phyloP scores from a whole-genome alignment of 345 rosid species.

The Populus nigra region DNA sequence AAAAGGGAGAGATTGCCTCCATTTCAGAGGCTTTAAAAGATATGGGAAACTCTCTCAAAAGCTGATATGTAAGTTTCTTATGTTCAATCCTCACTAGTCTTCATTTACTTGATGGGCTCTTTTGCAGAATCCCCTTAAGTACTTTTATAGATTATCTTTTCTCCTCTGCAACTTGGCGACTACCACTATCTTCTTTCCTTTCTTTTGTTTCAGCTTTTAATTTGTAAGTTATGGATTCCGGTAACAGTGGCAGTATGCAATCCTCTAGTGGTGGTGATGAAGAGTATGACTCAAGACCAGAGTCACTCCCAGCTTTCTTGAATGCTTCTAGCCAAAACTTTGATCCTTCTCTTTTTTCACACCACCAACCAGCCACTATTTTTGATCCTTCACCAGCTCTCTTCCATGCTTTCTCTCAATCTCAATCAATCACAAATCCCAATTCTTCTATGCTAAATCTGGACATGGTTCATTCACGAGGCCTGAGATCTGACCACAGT shows the following conservation, averaged over 20 bases:
- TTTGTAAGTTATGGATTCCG: constrained; percentile 61
- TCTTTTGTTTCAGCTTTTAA: background rate
- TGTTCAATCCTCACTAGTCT: background rate
- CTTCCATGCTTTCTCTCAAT: constrained; percentile 34
- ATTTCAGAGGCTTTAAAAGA: constrained; percentile 19
- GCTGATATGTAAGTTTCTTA: constrained; percentile 25
- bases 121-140: constrained; percentile 13
- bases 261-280: constrained; percentile 72
- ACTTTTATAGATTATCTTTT: background rate
- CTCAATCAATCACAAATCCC: constrained; percentile 32
- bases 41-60: constrained; percentile 23
- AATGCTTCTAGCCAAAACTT: constrained; percentile 36
- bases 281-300: constrained; percentile 55
- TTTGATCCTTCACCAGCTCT: constrained; percentile 36
- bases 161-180: constrained; percentile 16
- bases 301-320: constrained; percentile 33
- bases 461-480: constrained; percentile 20
- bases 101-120: constrained; percentile 16
- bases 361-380: constrained; percentile 24
- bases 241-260: constrained; percentile 70
- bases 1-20: constrained; percentile 18
- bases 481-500: constrained; percentile 29
- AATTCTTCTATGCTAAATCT: constrained; percentile 30
- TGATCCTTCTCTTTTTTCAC: constrained; percentile 29
- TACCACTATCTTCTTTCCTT: constrained; percentile 11